Percentiles rank a stretch among this genome's conserved stretches.
phyloP scores from a whole-genome alignment of 2,329 filamentous ascomycete species.

The Colletotrichum scovillei region DNA sequence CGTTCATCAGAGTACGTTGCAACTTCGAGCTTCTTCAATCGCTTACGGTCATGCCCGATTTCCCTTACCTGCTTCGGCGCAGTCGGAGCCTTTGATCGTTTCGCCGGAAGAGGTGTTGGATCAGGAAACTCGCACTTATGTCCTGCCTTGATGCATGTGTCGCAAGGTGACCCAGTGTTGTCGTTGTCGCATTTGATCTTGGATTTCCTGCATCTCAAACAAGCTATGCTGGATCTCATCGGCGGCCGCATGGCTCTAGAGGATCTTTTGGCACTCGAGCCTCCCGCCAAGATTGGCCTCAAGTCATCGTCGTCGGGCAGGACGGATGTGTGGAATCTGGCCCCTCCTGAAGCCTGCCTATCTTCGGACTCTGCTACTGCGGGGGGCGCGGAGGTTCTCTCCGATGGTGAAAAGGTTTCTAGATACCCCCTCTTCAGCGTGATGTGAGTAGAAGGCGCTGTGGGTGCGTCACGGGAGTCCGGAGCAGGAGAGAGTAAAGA shows the following conservation, averaged over 20 bases:
- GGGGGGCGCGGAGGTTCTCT: slow-evolving; percentile 39
- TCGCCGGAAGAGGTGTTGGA: slow-evolving; percentile 46
- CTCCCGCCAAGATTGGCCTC: slow-evolving; percentile 4
- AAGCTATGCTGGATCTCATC: slow-evolving; percentile 85
- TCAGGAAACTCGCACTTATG: slow-evolving; percentile 80
- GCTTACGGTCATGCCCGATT: slow-evolving; percentile 60
- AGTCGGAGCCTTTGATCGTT: slow-evolving; percentile 53
- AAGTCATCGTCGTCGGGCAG: slow-evolving; percentile 43
- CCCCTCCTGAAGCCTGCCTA: slow-evolving; percentile 39
- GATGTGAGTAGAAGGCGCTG: slow-evolving; percentile 43
- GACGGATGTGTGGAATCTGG: slow-evolving; percentile 33
- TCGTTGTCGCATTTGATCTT: slow-evolving; percentile 91
- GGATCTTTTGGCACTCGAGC: slow-evolving; percentile 46
- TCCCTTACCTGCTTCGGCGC: slow-evolving; percentile 54
- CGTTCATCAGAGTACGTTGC: slow-evolving; percentile 51
- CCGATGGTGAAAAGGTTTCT: slow-evolving; percentile 16
- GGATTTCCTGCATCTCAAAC: slow-evolving; percentile 78
- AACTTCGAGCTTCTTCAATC: slow-evolving; percentile 57
- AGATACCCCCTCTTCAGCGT: slow-evolving; percentile 42
- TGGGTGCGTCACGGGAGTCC: slow-evolving; percentile 50
- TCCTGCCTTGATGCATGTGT: slow-evolving; percentile 77
- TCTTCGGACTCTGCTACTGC: slow-evolving; percentile 34
- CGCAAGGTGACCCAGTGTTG: slow-evolving; percentile 67
- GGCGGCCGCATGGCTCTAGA: slow-evolving; percentile 57
- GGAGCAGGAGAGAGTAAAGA: slow-evolving; percentile 61